Base-by-base conservation (phyloP, 495 filamentous ascomycete species). In the Rusavskia elegans region DNA sequence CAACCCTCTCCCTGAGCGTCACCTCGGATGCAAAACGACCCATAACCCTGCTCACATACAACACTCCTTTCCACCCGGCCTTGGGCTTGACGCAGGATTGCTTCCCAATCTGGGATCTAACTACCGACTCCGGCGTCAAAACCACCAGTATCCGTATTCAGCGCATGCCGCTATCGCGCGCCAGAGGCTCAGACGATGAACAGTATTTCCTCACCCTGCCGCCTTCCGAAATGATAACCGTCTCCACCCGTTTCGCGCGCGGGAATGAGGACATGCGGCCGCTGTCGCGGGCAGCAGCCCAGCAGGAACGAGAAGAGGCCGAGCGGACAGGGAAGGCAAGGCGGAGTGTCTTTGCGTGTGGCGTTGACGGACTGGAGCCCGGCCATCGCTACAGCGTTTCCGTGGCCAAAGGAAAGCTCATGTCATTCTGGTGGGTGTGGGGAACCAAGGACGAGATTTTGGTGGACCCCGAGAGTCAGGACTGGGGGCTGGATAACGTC, bases 261-360 rank as follows among this genome's bases (percentile, higher is more conserved):
- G 54, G 54, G 16, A 41, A 36, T 1, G 16, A 1, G 5, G 20
- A 23, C 54, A 45, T 37, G 20, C 30, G 21, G 42, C 54, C 54
- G 38, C 45, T 41, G 37, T 50, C 54, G 25, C 30, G 40, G 21
- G 54, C 50, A 51, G 5, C 54, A 41, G 21, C 55, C 35, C 11
- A 57, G 48, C 30, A 52, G 57, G 45, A 57, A 58, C 38, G 55
- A 56, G 48, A 61, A 67, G 71, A 61, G 42, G 13, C 54, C 61
- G 21, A 50, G 45, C 32, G 54, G 10, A 56, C 38, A n/a, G 44
- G 27, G 13, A 49, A 49, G 16, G 51, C 50, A 32, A 44, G 50
- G 5, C 41, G 54, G 30, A 49, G 54, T 23, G 44, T 32, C 4
- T 35, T 32, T 20, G 45, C 32, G 2, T 49, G 50, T 53, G 50